Conservation (phyloP, 495 filamentous ascomycete species). For the Podospora didyma region DNA sequence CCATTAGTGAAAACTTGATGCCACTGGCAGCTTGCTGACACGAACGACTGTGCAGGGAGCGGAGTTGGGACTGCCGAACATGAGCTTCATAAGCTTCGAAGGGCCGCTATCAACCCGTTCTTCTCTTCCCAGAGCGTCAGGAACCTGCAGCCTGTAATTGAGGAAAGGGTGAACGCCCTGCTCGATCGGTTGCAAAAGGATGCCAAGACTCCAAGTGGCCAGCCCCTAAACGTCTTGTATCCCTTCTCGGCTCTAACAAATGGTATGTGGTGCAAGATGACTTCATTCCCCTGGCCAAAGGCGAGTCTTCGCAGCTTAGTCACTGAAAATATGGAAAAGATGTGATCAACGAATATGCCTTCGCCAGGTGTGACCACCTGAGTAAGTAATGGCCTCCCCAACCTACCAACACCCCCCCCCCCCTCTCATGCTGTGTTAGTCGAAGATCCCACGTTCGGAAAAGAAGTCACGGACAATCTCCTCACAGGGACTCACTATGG, state of each 20-base stretch:
- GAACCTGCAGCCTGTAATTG: constrained; percentile 14
- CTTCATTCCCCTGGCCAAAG: neutral
- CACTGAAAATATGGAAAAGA: neutral
- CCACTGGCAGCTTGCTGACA: neutral
- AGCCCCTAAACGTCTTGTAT: constrained; percentile 5
- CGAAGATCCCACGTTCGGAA: constrained; percentile 4
- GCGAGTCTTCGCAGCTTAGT: neutral
- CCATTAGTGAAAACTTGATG: too few relatives aligned
- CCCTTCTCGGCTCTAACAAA: constrained; percentile 15
- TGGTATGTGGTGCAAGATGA: neutral
- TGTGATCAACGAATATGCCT: constrained; percentile 13
- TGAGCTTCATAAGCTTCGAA: constrained; percentile 15
- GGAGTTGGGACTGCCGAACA: constrained; percentile 5
- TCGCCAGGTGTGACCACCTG: constrained; percentile 3
- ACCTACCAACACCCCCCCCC: neutral
- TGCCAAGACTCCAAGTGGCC: neutral
- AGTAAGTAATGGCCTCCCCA: neutral
- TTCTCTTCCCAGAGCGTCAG: constrained; percentile 16
- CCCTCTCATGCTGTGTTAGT: neutral
- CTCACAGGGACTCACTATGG: constrained; percentile 14
- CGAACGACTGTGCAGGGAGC: neutral
- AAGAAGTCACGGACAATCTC: constrained; percentile 8
- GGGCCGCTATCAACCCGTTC: constrained; percentile 16
- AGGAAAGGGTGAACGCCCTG: neutral
- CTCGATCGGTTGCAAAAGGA: neutral